These are phyloP conservation scores for Hirschfeldia incana DNA, from an alignment of 345 rosid species.

Conservation along the genomic window DNA sequence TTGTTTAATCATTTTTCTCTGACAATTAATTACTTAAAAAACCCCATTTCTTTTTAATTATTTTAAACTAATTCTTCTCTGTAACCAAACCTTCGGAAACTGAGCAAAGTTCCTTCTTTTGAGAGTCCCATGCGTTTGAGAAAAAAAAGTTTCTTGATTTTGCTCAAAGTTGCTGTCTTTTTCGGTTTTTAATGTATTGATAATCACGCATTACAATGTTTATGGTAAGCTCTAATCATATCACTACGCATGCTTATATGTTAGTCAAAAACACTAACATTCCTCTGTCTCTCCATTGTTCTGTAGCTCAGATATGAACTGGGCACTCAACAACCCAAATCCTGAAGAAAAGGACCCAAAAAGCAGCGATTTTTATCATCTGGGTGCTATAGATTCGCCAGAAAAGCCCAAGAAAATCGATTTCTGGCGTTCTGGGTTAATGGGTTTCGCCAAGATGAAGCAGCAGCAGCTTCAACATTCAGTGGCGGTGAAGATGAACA, in stretches of 20 bases:
- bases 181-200: constrained; percentile 12
- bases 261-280: constrained; percentile 8
- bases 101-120: constrained; percentile 74
- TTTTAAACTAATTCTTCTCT: constrained; percentile 15
- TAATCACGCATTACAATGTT: constrained; percentile 55
- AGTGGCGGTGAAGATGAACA: constrained; percentile 58
- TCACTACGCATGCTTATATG: constrained; percentile 36
- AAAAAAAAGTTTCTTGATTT: constrained; percentile 25
- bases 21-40: constrained; percentile 30
- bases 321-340: constrained; percentile 38
- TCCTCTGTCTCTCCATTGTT: constrained; percentile 17
- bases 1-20: constrained; percentile 27
- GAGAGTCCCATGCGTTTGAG: constrained; percentile 59
- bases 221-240: constrained; percentile 41
- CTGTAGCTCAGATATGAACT: constrained; percentile 57
- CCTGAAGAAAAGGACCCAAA: constrained; percentile 29
- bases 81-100: constrained; percentile 48
- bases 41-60: neutral
- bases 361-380: constrained; percentile 28
- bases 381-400: neutral
- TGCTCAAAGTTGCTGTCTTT: constrained; percentile 6
- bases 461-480: constrained; percentile 49
- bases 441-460: constrained; percentile 61
- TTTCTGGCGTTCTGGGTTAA: constrained; percentile 41
- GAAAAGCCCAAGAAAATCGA: constrained; percentile 24